Conservation (phyloP, 2,329 filamentous ascomycete species). For the Ceratocystiopsis minuta region DNA sequence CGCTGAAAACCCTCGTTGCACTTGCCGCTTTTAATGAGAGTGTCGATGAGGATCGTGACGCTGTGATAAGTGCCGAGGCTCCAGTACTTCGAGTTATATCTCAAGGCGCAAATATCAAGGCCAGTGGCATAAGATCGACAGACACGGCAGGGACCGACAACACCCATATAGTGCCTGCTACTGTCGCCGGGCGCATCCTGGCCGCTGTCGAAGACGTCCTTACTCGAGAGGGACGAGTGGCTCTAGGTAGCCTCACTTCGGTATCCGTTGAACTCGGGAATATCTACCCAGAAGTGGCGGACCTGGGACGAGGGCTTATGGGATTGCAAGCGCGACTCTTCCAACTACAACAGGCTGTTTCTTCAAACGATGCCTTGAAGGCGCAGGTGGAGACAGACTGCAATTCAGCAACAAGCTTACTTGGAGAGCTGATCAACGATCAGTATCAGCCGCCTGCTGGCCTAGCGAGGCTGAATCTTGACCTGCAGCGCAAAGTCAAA, state of each 20-base stretch:
- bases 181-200: constrained; percentile 24
- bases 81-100: constrained; percentile 26
- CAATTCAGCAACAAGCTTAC: constrained; percentile 18
- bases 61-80: constrained; percentile 40
- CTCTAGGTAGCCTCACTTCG: constrained; percentile 39
- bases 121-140: too few species aligned
- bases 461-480: constrained; percentile 52
- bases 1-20: constrained; percentile 54
- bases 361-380: constrained; percentile 37
- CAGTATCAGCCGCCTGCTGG: constrained; percentile 36
- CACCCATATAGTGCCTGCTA: too few species aligned
- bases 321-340: constrained; percentile 35
- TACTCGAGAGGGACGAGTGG: constrained; percentile 31
- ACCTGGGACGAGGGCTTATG: constrained; percentile 33
- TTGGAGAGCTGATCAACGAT: constrained; percentile 24
- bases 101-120: too few species aligned
- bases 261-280: constrained; percentile 32
- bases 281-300: constrained; percentile 27
- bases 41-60: constrained; percentile 50
- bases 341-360: constrained; percentile 35
- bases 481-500: constrained; percentile 55
- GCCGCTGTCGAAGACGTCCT: constrained; percentile 35
- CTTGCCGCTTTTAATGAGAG: constrained; percentile 61
- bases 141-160: too few species aligned
- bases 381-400: constrained; percentile 35